Conservation (phyloP, 106 monocot genomes). For the Platanthera guangdongensis region DNA sequence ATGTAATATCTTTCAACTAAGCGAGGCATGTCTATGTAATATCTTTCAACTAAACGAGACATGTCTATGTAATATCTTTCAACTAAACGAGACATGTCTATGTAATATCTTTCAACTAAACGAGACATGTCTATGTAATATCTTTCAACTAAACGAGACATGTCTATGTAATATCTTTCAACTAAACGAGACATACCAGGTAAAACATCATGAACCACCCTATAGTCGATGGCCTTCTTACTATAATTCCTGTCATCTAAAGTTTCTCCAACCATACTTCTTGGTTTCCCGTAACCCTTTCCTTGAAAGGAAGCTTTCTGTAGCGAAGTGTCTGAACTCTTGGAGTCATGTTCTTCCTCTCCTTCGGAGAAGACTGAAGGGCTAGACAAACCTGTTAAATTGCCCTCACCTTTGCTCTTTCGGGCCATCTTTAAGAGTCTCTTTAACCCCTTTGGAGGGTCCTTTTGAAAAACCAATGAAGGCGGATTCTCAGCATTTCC, state of each 20-base stretch:
- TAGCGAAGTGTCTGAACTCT: conserved; percentile 34
- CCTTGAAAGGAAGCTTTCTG: conserved; percentile 38
- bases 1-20: too few species aligned
- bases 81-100: too few species aligned
- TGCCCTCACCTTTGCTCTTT: conserved; percentile 70
- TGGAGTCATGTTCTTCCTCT: conserved; percentile 77
- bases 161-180: neutral
- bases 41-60: too few species aligned
- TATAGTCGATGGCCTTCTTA: conserved; percentile 38
- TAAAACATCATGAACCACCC: conserved; percentile 16
- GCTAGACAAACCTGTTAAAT: conserved; percentile 43
- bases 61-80: too few species aligned
- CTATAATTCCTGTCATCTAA: conserved; percentile 59
- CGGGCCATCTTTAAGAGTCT: conserved; percentile 88
- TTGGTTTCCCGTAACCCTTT: conserved; percentile 38
- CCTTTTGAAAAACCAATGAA: conserved; percentile 84
- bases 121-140: too few species aligned
- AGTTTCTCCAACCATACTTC: conserved; percentile 36
- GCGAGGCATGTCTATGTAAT: too few species aligned
- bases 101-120: too few species aligned
- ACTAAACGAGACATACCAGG: conserved; percentile 35
- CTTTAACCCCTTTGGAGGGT: conserved; percentile 90
- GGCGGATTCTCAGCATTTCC: conserved; percentile 99
- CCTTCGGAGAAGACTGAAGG: conserved; percentile 83
- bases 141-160: neutral